Base-by-base conservation (phyloP, 2,329 filamentous ascomycete genomes). In the Sclerotinia glacialis region DNA sequence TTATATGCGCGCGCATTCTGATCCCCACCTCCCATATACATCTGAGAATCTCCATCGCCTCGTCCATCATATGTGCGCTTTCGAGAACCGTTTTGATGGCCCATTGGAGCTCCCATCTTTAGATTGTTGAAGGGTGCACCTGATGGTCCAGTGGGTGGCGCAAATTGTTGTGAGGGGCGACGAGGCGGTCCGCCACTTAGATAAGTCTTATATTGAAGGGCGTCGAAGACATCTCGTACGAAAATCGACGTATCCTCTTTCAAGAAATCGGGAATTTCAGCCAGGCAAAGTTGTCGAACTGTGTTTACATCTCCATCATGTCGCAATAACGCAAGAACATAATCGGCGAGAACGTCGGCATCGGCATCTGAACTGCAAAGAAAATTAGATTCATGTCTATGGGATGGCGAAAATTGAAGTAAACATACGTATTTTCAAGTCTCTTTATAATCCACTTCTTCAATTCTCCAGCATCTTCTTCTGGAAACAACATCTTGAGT, bases 341-440 rank as follows among this genome's bases (percentile, higher is more conserved):
- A 95, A 73, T 95, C 91, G 56, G 90, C 91, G 3, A 95, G 86
- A 6, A 94, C 90, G 74, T 93, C 91, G 42, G 88, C 85, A 76
- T 95, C 91, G 61, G 90, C 90, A 74, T 93, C 90, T 37, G 89
- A 91, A 64, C 90, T 92, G 69, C 11, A 53, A 47, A 31, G 16
- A 26, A 65, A 23, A 44, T 66, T 56, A 66, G 42, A 42, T 42
- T 28, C 21, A 59, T 16, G 23, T 40, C 18, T 37, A 59, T n/a
- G 37, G 52, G 53, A 42, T 50, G 55, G 52, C 67, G 80, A 11
- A 54, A 44, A 31, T 54, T 67, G 60, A n/a, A 44, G 34, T 60
- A 23, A 23, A 69, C 87, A 64, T 78, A 91, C 89, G 89, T 90
- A 74, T 89, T 86, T 76, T 91, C 89, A 64, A 93, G 85, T 69